These are phyloP conservation scores for Phylloporus sp. DNA, from an alignment of 768 basidiomycete species.

Conservation along the genomic window DNA sequence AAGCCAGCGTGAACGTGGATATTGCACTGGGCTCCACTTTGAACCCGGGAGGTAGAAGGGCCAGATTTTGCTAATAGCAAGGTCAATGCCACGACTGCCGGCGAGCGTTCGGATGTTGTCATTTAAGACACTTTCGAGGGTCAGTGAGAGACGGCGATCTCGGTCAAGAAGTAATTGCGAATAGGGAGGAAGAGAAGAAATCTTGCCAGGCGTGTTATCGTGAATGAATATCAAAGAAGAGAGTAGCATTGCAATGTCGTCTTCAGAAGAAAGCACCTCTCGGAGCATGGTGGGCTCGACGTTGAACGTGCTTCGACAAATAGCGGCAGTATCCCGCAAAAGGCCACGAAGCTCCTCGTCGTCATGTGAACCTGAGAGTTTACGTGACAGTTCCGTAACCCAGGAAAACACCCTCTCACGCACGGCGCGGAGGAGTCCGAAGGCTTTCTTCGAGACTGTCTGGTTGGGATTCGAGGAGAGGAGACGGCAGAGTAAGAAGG, in stretches of 20 bases:
- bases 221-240: slow-evolving; percentile 26
- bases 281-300: slow-evolving; percentile 12
- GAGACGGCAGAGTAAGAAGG: slow-evolving; percentile 35
- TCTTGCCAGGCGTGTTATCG: slow-evolving; percentile 20
- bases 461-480: slow-evolving; percentile 23
- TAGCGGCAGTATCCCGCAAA: slow-evolving; percentile 35
- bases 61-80: slow-evolving; percentile 22
- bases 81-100: slow-evolving; percentile 13
- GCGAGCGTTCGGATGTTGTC: neutral
- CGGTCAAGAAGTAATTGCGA: slow-evolving; percentile 25
- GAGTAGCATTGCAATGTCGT: slow-evolving; percentile 24
- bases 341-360: slow-evolving; percentile 19
- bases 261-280: slow-evolving; percentile 20
- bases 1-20: slow-evolving; percentile 23
- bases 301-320: slow-evolving; percentile 36
- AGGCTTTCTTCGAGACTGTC: slow-evolving; percentile 13
- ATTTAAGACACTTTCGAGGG: slow-evolving; percentile 14
- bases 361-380: slow-evolving; percentile 12
- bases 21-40: slow-evolving; percentile 14
- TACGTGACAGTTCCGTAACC: slow-evolving; percentile 32
- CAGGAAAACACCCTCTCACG: slow-evolving; percentile 35
- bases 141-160: slow-evolving; percentile 28
- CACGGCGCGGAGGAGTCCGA: slow-evolving; percentile 29
- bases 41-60: slow-evolving; percentile 22
- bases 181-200: slow-evolving; percentile 1